phyloP scores from a whole-genome alignment of 345 rosid species.

The Pistacia integerrima region DNA sequence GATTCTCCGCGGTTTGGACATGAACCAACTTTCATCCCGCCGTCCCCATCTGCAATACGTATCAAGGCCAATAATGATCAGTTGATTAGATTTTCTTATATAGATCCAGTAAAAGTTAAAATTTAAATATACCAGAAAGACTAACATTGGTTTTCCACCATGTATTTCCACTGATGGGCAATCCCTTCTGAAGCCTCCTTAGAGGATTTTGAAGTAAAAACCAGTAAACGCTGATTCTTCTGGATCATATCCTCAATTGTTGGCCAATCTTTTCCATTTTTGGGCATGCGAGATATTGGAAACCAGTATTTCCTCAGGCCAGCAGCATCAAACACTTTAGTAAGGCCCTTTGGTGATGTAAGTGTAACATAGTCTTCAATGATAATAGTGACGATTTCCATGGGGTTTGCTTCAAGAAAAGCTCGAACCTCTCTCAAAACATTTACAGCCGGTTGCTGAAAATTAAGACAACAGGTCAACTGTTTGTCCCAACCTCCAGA shows the following conservation, averaged over 20 bases:
- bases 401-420: slow-evolving; percentile 61
- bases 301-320: slow-evolving; percentile 74
- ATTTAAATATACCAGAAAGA: slow-evolving; percentile 15
- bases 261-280: slow-evolving; percentile 79
- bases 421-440: slow-evolving; percentile 62
- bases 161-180: slow-evolving; percentile 77
- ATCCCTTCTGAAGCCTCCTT: slow-evolving; percentile 84
- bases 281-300: slow-evolving; percentile 82
- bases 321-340: slow-evolving; percentile 64
- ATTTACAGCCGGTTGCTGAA: slow-evolving; percentile 71
- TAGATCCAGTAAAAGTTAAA: no score
- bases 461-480: not conserved
- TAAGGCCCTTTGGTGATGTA: slow-evolving; percentile 65
- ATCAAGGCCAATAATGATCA: slow-evolving; percentile 16
- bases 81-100: not conserved
- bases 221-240: slow-evolving; percentile 71
- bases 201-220: slow-evolving; percentile 65
- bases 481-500: not conserved
- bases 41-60: slow-evolving; percentile 61
- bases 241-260: slow-evolving; percentile 65
- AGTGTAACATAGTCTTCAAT: slow-evolving; percentile 87
- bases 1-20: slow-evolving; percentile 84
- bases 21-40: slow-evolving; percentile 64
- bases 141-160: slow-evolving; percentile 89
- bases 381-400: slow-evolving; percentile 71